phyloP scores from a whole-genome alignment of 2,329 filamentous ascomycete species.

The Zasmidium cellare region DNA sequence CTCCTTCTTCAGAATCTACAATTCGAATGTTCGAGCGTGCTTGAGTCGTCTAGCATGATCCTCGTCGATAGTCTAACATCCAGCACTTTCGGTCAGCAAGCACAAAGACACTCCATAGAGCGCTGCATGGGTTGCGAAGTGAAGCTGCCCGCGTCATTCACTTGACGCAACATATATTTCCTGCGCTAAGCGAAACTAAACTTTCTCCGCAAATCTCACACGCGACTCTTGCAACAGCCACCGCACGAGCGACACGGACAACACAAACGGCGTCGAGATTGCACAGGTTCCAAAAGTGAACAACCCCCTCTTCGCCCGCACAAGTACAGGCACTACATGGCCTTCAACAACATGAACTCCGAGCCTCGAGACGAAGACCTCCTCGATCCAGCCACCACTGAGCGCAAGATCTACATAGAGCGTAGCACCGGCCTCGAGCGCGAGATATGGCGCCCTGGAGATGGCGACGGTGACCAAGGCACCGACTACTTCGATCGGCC shows the following conservation, averaged over 20 bases:
- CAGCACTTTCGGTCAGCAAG: no score
- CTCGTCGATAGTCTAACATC: no score
- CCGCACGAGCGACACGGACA: background rate
- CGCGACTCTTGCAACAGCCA: background rate
- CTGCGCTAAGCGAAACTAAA: no score
- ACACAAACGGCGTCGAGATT: background rate
- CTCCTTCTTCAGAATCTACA: no score
- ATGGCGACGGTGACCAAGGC: constrained; percentile 38
- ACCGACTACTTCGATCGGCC: constrained; percentile 30
- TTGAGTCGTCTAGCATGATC: no score
- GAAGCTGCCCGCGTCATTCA: no score
- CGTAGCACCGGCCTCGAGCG: constrained; percentile 28
- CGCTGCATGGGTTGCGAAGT: no score
- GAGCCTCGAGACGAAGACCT: background rate
- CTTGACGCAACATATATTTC: no score
- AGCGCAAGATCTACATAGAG: constrained; percentile 24
- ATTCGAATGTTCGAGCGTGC: no score
- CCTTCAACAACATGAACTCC: background rate
- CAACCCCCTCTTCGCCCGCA: no score
- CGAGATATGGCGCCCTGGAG: constrained; percentile 39
- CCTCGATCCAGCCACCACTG: constrained; percentile 7
- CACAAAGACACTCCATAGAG: no score
- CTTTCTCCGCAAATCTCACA: background rate
- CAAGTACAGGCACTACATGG: no score
- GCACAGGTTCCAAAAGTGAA: background rate